Base-by-base conservation (phyloP, 768 basidiomycete species). In the Leccinum barrowsii region DNA sequence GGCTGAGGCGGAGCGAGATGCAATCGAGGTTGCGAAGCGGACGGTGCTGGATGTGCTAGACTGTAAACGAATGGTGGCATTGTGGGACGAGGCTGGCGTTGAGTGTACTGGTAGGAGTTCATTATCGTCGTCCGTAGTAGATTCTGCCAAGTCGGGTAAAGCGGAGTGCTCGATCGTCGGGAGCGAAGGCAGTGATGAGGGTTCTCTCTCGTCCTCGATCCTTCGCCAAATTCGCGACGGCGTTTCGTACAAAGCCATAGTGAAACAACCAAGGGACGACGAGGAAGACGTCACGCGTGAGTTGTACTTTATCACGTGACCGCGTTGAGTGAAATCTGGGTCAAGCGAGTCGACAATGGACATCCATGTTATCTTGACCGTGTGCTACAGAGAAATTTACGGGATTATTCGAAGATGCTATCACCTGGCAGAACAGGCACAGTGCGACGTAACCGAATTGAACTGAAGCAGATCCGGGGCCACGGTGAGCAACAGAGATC, bases 221-320 rank as follows among this genome's bases (percentile, higher is more conserved):
- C 92, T 82, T 28, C 91, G 81, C 87, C 87, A 90, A 67, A 94
- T 85, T 47, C 90, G 80, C 24, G 92, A 93, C 0, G 91, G 91
- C 15, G 91, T 94, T 73, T 94, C 91, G 26, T 85, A 77, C 74
- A 82, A 72, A 15, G 78, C 78, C 66, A 85, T 79, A 12, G 30
- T 32, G 0, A 0, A 30, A 30, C 10, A 30, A 30, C 10, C 30
- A 30, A 30, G 30, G 8, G 75, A 4, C 44, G 32, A 26, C 4
- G 24, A 17, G 32, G 50, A 13, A 4, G 34, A 57, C 11, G 55
- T 59, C 55, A 61, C 57, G 67, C 65, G 67, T 63, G 60, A 34
- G 62, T 66, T 63, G 58, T 42, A 32, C 30, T 50, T 5, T 1
- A 13, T 59, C 68, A 69, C 69, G 67, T 69, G 68, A 64, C 35